A percentile compares a stretch with the other conserved stretches of the same genome.
Evolutionary conservation across 2,329 filamentous ascomycete genomes (phyloP).

Genomic region (Pseudogymnoascus pannorum): DNA sequence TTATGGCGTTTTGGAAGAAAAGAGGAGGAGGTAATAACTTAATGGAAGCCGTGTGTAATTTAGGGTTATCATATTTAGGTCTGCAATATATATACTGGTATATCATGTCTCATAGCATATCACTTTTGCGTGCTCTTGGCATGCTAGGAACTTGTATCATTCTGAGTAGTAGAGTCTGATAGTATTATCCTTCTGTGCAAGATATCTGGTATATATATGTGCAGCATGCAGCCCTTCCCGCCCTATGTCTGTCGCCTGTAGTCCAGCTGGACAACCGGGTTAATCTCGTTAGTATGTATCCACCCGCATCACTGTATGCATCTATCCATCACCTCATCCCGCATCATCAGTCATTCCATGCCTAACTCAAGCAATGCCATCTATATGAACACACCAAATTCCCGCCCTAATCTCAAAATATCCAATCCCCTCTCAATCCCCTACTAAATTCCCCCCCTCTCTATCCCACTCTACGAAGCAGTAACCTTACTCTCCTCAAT

Average conservation of each 20-base stretch:
- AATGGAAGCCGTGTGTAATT: background rate
- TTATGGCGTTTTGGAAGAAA: background rate
- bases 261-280: background rate
- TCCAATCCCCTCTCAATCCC: background rate
- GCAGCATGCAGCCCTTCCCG: background rate
- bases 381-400: background rate
- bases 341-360: background rate
- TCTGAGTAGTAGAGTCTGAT: background rate
- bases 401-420: background rate
- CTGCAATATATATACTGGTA: background rate
- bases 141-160: background rate
- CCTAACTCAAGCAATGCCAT: background rate
- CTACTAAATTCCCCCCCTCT: background rate
- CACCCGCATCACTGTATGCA: background rate
- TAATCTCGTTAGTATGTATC: background rate
- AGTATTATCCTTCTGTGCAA: background rate
- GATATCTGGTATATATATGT: background rate
- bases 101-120: background rate
- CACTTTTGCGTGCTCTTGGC: background rate
- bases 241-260: background rate
- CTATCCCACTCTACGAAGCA: slow-evolving; percentile 14
- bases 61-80: background rate
- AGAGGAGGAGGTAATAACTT: background rate
- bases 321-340: background rate
- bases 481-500: slow-evolving; percentile 23